phyloP scores from a whole-genome alignment of 2,329 filamentous ascomycete species.

The Ustulina deusta region DNA sequence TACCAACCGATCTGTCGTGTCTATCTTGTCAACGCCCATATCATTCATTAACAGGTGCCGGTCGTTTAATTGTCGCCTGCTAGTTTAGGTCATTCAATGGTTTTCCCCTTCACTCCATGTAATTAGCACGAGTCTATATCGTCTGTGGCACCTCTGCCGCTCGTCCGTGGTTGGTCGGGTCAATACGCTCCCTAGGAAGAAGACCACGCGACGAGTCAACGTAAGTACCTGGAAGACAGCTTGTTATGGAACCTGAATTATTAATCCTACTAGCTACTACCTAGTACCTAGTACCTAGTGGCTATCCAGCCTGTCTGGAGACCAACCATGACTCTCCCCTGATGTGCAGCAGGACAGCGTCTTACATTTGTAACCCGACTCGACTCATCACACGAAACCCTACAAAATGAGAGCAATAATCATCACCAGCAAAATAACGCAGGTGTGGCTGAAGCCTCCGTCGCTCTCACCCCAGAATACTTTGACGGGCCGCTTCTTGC shows the following conservation, averaged over 20 bases:
- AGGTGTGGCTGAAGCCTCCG: conserved; percentile 29
- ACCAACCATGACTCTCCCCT: not conserved
- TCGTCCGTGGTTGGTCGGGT: not conserved
- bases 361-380: not conserved
- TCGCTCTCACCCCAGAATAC: conserved; percentile 29
- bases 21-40: not conserved
- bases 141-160: not conserved
- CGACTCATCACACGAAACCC: conserved; percentile 19
- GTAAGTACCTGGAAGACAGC: not conserved
- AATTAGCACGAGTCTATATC: not conserved
- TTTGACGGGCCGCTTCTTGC: conserved; percentile 29
- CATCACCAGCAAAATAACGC: conserved; percentile 42
- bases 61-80: not conserved
- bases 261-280: not conserved
- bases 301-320: not conserved
- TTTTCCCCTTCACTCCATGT: not conserved
- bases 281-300: not conserved
- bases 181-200: not conserved
- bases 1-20: too few species aligned
- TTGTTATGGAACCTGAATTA: conserved; percentile 3
- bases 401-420: conserved; percentile 37
- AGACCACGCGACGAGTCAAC: not conserved
- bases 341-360: not conserved
- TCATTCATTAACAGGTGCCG: not conserved
- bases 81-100: not conserved